Evolutionary conservation across 306 rosid species (phyloP).

Genomic region (Acacia crassicarpa): DNA sequence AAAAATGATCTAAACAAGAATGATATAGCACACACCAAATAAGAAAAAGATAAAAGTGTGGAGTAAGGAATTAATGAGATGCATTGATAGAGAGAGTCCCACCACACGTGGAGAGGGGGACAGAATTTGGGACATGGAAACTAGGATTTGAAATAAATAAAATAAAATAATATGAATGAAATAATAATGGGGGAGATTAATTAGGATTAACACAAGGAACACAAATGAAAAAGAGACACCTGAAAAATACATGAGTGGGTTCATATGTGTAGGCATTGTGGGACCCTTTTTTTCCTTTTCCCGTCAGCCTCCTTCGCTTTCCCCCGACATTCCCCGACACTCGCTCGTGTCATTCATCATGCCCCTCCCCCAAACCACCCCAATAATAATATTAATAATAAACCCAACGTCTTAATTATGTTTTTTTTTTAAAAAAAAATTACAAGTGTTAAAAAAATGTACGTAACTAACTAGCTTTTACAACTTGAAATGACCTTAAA

Average conservation of each 20-base stretch:
- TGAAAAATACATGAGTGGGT: slow-evolving; percentile 17
- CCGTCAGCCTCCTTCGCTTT: slow-evolving; percentile 34
- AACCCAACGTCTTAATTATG: not conserved
- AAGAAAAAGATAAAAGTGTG: slow-evolving; percentile 11
- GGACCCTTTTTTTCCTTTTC: slow-evolving; percentile 30
- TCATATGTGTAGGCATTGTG: slow-evolving; percentile 5
- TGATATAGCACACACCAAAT: not conserved
- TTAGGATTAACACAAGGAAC: not conserved
- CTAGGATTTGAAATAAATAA: not conserved
- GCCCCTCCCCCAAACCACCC: not conserved
- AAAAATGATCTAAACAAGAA: no score
- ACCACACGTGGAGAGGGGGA: slow-evolving; percentile 27
- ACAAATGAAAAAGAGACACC: slow-evolving; percentile 6
- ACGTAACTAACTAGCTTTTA: no score
- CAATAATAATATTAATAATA: no score
- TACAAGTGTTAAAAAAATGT: no score
- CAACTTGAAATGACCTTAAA: no score
- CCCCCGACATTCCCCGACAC: slow-evolving; percentile 34
- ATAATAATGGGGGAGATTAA: not conserved
- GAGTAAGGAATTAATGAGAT: not conserved
- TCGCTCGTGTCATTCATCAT: slow-evolving; percentile 36
- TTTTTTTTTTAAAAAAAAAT: no score
- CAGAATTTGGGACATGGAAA: slow-evolving; percentile 16
- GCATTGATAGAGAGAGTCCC: not conserved
- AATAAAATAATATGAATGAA: slow-evolving; percentile 6